A percentile compares a stretch with the other conserved stretches of the same genome.
Evolutionary conservation across 2,329 filamentous ascomycete genomes (phyloP).

Genomic region (Cercospora sp.): DNA sequence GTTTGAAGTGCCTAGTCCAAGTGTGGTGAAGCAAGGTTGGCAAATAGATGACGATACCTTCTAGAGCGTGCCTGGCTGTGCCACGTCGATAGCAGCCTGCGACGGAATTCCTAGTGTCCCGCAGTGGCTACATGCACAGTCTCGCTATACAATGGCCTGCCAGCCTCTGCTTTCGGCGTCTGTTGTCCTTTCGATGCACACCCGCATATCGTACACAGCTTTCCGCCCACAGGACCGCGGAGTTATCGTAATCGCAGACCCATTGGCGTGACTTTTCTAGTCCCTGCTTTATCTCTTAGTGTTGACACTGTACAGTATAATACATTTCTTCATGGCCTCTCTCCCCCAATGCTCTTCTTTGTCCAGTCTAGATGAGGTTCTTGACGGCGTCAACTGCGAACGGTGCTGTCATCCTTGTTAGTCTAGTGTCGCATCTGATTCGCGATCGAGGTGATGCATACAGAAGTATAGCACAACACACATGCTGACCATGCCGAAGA

Average conservation of each 20-base stretch:
- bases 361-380: slow-evolving; percentile 45
- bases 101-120: not conserved
- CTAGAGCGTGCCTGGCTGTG: slow-evolving; percentile 25
- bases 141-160: not conserved
- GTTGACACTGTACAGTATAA: slow-evolving; percentile 34
- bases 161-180: not conserved
- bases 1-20: slow-evolving; percentile 50
- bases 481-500: slow-evolving; percentile 66
- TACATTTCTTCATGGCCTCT: slow-evolving; percentile 12
- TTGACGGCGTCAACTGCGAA: slow-evolving; percentile 57
- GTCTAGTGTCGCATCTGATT: not conserved
- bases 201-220: not conserved
- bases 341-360: not conserved
- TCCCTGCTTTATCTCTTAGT: no score
- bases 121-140: not conserved
- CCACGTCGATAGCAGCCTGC: not conserved
- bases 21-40: slow-evolving; percentile 47
- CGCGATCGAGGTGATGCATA: slow-evolving; percentile 47
- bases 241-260: not conserved
- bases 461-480: slow-evolving; percentile 73
- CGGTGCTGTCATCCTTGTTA: slow-evolving; percentile 43
- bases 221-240: not conserved
- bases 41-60: slow-evolving; percentile 52
- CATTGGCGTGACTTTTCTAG: no score
- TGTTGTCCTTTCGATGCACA: not conserved